Conservation (phyloP, 148 eudicot species). For the Limonium bicolor region DNA sequence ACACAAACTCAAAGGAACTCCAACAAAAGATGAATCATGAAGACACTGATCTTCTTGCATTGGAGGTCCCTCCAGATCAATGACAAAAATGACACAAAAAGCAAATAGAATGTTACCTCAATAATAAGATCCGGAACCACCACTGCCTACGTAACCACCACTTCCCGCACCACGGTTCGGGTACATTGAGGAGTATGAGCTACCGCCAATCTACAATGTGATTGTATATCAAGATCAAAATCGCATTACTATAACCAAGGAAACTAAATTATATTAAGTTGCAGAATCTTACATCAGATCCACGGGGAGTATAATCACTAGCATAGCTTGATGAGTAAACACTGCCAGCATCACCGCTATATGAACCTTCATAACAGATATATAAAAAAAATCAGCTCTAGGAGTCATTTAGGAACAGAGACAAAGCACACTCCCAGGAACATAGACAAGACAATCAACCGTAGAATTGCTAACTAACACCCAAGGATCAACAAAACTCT, state of each 20-base stretch:
- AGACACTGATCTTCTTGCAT: not conserved
- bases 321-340: conserved; percentile 71
- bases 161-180: conserved; percentile 63
- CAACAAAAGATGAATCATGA: not conserved
- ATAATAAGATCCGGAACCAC: conserved; percentile 82
- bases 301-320: conserved; percentile 70
- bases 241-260: no score
- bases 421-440: no score
- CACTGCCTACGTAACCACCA: conserved; percentile 66
- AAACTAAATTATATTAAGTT: no score
- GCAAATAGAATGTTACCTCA: conserved; percentile 21
- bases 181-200: conserved; percentile 78
- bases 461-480: no score
- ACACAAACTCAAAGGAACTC: no score
- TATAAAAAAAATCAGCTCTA: not conserved
- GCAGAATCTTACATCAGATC: conserved; percentile 56
- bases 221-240: no score
- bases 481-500: no score
- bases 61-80: not conserved
- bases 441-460: no score
- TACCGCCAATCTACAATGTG: conserved; percentile 51
- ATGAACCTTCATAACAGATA: conserved; percentile 36
- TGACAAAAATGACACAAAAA: not conserved
- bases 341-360: conserved; percentile 52
- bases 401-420: not conserved